Base-by-base conservation (phyloP, 371 early-diverging fungal species). In the Syncephalastrum contaminatum region DNA sequence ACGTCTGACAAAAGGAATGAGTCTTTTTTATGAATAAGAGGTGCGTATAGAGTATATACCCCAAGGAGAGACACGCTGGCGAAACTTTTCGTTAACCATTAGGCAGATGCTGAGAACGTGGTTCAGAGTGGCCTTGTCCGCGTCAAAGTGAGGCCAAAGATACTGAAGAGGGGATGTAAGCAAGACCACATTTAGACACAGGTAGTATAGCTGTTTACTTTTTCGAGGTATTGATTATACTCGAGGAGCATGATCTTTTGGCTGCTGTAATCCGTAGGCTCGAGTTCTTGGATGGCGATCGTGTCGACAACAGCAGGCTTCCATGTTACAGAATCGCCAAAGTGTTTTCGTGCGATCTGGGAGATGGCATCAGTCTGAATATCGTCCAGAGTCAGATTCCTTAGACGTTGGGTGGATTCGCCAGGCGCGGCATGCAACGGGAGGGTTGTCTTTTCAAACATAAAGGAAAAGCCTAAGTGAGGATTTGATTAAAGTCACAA, bases 21-120 rank as follows among this genome's bases (percentile, higher is more conserved):
- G 27, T 16, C 43, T 27, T 27, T 30, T 43, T 14, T 6, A 25
- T 41, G 18, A 12, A 8, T 43, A 19, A 10, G 12, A 27, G n/a
- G 4, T 22, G 24, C 4, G 56, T 27, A 4, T 51, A 50, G 3
- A 45, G n/a, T n/a, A 58, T 57, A 56, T 81, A 77, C 82, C 82
- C 85, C 86, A 88, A 3, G 77, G 72, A 13, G 81, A 55, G 40
- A 87, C 80, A 14, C 82, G 73, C 52, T 88, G 78, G 14, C 86
- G 84, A 59, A 80, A 82, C 70, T 94, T 95, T 63, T 94, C 95
- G 66, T 90, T 92, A n/a, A 93, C 69, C 69, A 94, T 77, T 42
- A 93, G 61, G 13, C 92, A 85, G n/a, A 94, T 87, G 4, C 92
- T 87, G 7, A 94, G 52, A 10, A 87, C 69, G 53, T 90, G 87